Evolutionary conservation across 495 filamentous ascomycete species (phyloP).

Genomic region (Xylaria flabelliformis): DNA sequence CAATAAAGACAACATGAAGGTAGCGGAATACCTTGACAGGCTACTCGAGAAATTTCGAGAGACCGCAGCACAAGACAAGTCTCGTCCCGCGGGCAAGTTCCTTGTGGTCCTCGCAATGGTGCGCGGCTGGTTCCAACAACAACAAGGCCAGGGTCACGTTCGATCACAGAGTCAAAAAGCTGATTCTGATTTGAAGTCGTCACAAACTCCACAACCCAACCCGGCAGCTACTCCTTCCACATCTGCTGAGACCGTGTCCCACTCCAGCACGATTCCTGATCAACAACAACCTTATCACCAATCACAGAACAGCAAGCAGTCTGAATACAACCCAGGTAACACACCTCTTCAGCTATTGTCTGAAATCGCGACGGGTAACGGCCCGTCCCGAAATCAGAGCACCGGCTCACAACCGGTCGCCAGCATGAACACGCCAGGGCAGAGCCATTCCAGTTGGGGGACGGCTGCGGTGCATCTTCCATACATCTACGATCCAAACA

Average conservation of each 20-base stretch:
- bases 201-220: slow-evolving; percentile 7
- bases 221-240: neutral
- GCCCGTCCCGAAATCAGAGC: slow-evolving; percentile 36
- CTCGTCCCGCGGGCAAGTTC: slow-evolving; percentile 77
- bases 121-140: slow-evolving; percentile 66
- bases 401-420: slow-evolving; percentile 18
- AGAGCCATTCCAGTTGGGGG: slow-evolving; percentile 19
- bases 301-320: slow-evolving; percentile 35
- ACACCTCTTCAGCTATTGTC: slow-evolving; percentile 70
- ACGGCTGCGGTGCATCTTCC: slow-evolving; percentile 33
- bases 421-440: slow-evolving; percentile 9
- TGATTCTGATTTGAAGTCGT: slow-evolving; percentile 21
- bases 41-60: slow-evolving; percentile 70
- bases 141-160: slow-evolving; percentile 32
- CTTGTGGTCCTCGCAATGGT: slow-evolving; percentile 76
- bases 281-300: slow-evolving; percentile 34
- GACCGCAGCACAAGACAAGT: slow-evolving; percentile 68
- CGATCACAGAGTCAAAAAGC: slow-evolving; percentile 14
- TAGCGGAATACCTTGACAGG: slow-evolving; percentile 75
- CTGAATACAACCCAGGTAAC: slow-evolving; percentile 47
- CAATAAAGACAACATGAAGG: slow-evolving; percentile 71
- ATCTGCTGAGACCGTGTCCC: slow-evolving; percentile 21
- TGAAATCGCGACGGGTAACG: slow-evolving; percentile 68
- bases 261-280: slow-evolving; percentile 8
- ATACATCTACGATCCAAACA: slow-evolving; percentile 38